Conservation (phyloP, 1,139 yeast species). For the Scheffersomyces illinoinensis region DNA sequence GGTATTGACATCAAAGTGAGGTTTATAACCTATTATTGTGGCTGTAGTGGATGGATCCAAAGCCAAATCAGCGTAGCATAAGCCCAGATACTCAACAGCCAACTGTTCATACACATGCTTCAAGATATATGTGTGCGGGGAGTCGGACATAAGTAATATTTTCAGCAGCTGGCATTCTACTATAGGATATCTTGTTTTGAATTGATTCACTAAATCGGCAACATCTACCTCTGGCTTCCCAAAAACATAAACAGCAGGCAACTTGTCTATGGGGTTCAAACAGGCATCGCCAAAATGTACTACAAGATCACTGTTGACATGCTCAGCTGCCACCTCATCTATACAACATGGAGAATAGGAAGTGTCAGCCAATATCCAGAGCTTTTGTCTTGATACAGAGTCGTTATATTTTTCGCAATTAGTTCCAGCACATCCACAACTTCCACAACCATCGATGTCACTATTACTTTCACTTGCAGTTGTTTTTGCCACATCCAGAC, state of each 20-base stretch:
- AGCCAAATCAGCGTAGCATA: slow-evolving; percentile 54
- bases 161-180: slow-evolving; percentile 29
- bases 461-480: neutral
- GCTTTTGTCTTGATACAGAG: slow-evolving; percentile 22
- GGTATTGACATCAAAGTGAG: slow-evolving; percentile 8
- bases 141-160: slow-evolving; percentile 66
- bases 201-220: slow-evolving; percentile 28
- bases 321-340: slow-evolving; percentile 96
- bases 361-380: slow-evolving; percentile 89
- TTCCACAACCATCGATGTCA: neutral
- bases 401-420: neutral
- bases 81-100: slow-evolving; percentile 35
- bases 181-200: slow-evolving; percentile 36
- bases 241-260: slow-evolving; percentile 76
- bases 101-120: slow-evolving; percentile 32
- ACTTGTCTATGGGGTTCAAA: slow-evolving; percentile 68
- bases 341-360: slow-evolving; percentile 95
- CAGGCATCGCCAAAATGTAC: slow-evolving; percentile 97
- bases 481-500: neutral
- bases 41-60: slow-evolving; percentile 26
- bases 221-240: slow-evolving; percentile 62
- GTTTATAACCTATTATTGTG: slow-evolving; percentile 43
- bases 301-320: slow-evolving; percentile 80
- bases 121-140: slow-evolving; percentile 55
- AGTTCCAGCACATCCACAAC: neutral